phyloP scores from a whole-genome alignment of 108 stramenopile genomes.

The Fragilaria crotonensis region DNA sequence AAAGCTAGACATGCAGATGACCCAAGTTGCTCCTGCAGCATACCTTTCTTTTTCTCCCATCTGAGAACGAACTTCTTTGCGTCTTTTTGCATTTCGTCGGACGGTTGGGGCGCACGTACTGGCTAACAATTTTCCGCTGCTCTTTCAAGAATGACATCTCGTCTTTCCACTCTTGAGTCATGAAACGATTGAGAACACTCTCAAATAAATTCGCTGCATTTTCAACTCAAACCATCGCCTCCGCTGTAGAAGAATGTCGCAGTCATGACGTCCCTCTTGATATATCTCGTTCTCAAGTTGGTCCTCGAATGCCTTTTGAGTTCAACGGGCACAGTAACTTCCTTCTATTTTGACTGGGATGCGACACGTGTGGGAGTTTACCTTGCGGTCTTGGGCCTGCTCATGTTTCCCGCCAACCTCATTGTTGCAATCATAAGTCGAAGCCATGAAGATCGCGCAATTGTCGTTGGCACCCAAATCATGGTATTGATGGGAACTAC shows the following conservation, averaged over 20 bases:
- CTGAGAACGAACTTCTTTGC: too few species aligned
- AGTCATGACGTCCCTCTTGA: conserved; percentile 41
- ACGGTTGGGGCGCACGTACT: too few species aligned
- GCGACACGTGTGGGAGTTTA: conserved; percentile 26
- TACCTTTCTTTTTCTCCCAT: too few species aligned
- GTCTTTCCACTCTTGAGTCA: too few species aligned
- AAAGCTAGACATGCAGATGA: too few species aligned
- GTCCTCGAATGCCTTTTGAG: conserved; percentile 44
- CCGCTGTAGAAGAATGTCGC: conserved; percentile 39
- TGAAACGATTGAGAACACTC: too few species aligned
- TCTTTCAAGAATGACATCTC: too few species aligned
- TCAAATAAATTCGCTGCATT: too few species aligned
- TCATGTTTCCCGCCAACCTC: conserved; percentile 60
- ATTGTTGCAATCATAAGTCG: conserved; percentile 35
- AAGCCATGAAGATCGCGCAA: conserved; percentile 46
- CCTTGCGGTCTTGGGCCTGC: conserved; percentile 43
- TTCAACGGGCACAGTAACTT: conserved; percentile 38
- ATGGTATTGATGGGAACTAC: conserved; percentile 38
- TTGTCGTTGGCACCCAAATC: conserved; percentile 30
- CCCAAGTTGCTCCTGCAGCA: too few species aligned
- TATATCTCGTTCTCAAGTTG: conserved; percentile 67
- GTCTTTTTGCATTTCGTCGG: too few species aligned
- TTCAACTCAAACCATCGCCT: too few species aligned
- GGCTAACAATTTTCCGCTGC: too few species aligned
- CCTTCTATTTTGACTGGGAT: conserved; percentile 53